Base-by-base conservation (phyloP, 352 stramenopile genomes). In the Phytopythium delawarense region DNA sequence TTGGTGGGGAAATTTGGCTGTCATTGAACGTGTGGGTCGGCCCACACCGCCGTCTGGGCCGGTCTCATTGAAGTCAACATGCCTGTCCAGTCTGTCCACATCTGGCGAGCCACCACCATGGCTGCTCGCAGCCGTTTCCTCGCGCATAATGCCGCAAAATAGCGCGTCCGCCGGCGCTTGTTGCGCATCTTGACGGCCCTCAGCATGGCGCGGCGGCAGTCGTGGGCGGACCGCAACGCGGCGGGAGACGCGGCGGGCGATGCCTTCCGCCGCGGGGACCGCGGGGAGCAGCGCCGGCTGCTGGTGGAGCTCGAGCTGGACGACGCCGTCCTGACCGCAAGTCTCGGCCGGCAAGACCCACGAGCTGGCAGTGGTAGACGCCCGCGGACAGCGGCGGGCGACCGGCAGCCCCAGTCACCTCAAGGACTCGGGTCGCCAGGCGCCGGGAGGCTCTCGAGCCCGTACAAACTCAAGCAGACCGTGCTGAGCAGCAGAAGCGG, bases 241-340 rank as follows among this genome's bases (percentile, higher is more conserved):
- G 66, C 15, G 64, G 53, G 1, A 49, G 54, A 6, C 68, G 71
- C 4, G 76, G 66, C 15, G 64, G 53, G 2, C 53, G 63, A 7
- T 64, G 70, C n/a, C 71, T 64, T 11, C 70, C 76, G 49, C 68
- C 72, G 30, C 62, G 58, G 62, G 34, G 71, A 79, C 69, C 72
- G 30, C 62, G 58, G 62, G 34, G 71, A 79, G 32, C 72, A 84
- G 46, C 77, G 75, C 2, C 70, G 69, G 50, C 71, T 91, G 39
- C 66, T 91, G 57, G 78, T 91, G 5, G 81, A 91, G 61, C 61
- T 91, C 23, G 81, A 91, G 57, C 70, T 89, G 20, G 74, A 89
- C 57, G 81, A 87, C 54, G 71, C 73, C 32, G 35, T 82, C 39
- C 34, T 48, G 12, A n/a, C 7, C 21, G 20, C 21, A n/a, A 11